phyloP scores from a whole-genome alignment of 306 rosid genomes.

The Leucaena leucocephala region DNA sequence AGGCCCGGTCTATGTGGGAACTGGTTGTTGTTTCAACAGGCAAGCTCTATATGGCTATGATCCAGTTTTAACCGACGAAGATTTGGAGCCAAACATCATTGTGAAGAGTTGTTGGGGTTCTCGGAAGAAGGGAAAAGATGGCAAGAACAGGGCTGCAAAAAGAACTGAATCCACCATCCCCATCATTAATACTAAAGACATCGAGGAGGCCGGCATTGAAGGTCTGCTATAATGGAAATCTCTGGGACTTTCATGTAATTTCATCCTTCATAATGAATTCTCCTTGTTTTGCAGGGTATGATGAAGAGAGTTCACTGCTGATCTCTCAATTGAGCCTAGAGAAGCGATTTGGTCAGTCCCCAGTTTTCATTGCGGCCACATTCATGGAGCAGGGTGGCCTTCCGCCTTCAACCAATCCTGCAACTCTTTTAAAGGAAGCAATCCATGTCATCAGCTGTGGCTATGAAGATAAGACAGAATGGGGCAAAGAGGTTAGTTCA shows the following conservation, averaged over 20 bases:
- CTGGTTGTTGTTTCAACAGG: too few relatives aligned
- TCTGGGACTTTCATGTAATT: neutral
- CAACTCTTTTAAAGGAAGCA: constrained; percentile 97
- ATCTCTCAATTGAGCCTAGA: constrained; percentile 94
- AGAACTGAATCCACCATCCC: constrained; percentile 94
- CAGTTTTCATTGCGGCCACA: constrained; percentile 96
- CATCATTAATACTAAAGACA: constrained; percentile 92
- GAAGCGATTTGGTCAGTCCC: constrained; percentile 99
- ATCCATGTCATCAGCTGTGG: constrained; percentile 99
- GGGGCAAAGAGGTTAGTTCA: constrained; percentile 94
- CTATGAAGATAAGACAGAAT: constrained; percentile 95
- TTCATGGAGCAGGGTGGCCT: constrained; percentile 98
- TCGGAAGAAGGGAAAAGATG: neutral
- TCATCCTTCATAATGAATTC: neutral
- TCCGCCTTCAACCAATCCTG: constrained; percentile 95
- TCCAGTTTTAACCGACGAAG: too few relatives aligned
- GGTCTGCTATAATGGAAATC: constrained; percentile 54
- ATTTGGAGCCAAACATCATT: too few relatives aligned
- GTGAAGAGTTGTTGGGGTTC: too few relatives aligned
- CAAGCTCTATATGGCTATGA: too few relatives aligned
- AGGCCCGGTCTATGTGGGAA: too few relatives aligned
- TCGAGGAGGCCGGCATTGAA: constrained; percentile 90
- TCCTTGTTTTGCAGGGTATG: constrained; percentile 69
- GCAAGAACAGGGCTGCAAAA: constrained; percentile 70
- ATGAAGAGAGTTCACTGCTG: constrained; percentile 92